Evolutionary conservation across 1,139 yeast genomes (phyloP).

Genomic region (Nadsonia commutata): DNA sequence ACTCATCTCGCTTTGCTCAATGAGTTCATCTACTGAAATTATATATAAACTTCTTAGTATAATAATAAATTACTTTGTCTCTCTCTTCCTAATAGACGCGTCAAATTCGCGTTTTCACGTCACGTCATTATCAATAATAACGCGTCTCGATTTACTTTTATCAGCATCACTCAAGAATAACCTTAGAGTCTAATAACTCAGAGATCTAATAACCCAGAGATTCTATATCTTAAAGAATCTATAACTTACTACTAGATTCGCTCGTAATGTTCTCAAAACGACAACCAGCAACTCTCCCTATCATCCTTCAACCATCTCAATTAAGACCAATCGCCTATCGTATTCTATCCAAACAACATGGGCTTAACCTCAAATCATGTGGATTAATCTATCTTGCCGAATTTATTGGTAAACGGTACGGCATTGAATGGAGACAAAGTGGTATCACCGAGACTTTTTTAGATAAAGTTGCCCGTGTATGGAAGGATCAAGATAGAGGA

Average conservation of each 20-base stretch:
- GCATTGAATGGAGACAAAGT: constrained; percentile 79
- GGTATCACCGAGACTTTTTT: constrained; percentile 49
- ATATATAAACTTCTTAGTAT: no score
- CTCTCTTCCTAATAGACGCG: background rate
- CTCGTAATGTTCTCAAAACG: no score
- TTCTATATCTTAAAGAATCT: no score
- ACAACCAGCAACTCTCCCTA: constrained; percentile 40
- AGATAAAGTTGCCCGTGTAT: constrained; percentile 63
- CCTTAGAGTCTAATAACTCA: no score
- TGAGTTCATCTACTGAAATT: no score
- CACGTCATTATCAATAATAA: background rate
- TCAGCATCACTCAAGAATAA: no score
- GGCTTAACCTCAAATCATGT: constrained; percentile 74
- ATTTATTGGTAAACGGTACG: constrained; percentile 59
- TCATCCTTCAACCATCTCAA: constrained; percentile 61
- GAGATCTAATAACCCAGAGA: no score
- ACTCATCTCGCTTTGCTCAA: no score
- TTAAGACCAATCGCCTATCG: constrained; percentile 86
- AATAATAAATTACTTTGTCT: no score
- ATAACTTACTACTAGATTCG: no score
- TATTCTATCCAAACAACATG: constrained; percentile 79
- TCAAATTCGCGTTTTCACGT: background rate
- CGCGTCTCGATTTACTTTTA: no score
- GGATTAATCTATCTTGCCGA: constrained; percentile 64
- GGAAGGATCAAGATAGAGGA: constrained; percentile 86